A percentile compares a stretch with the other conserved stretches of the same genome.
Evolutionary conservation across 2,329 filamentous ascomycete species (phyloP).

Genomic region (Penicillium sp.): DNA sequence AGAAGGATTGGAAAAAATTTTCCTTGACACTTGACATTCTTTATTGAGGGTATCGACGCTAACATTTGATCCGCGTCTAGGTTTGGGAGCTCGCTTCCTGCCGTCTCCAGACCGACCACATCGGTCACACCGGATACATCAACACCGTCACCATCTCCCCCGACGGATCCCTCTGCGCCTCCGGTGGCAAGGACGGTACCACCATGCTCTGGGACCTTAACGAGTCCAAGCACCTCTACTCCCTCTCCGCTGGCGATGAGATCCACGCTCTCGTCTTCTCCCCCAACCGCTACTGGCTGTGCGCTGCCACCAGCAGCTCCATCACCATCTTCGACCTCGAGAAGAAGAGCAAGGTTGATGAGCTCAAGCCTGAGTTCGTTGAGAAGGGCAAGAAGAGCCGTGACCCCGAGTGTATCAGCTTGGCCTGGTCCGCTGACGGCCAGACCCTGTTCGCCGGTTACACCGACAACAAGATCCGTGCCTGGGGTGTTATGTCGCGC

Average conservation of each 20-base stretch:
- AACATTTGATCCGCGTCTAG: conserved; percentile 49
- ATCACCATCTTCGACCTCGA: conserved; percentile 99
- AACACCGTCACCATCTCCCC: conserved; percentile 99
- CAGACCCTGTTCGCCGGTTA: conserved; percentile 99
- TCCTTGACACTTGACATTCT: conserved; percentile 6
- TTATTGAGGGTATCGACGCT: conserved; percentile 16
- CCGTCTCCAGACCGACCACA: conserved; percentile 99
- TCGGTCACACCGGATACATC: conserved; percentile 98
- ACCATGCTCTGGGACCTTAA: conserved; percentile 99
- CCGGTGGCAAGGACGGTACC: conserved; percentile 98
- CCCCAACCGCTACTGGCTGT: conserved; percentile 99
- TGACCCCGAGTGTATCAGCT: conserved; percentile 94
- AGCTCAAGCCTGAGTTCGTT: conserved; percentile 98
- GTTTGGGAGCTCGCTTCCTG: conserved; percentile 99
- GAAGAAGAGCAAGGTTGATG: conserved; percentile 99
- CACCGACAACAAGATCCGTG: conserved; percentile 99
- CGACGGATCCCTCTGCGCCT: conserved; percentile 97
- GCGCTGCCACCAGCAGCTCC: conserved; percentile 92
- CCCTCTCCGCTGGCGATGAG: conserved; percentile 97
- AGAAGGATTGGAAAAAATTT: conserved; percentile 16
- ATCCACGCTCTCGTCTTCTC: conserved; percentile 99
- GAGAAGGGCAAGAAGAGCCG: conserved; percentile 98
- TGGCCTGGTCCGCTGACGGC: conserved; percentile 97
- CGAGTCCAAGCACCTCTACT: conserved; percentile 99
- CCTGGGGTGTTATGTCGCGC: conserved; percentile 96